Evolutionary conservation across 495 filamentous ascomycete genomes (phyloP).

Genomic region (Penicillium pancosmium): DNA sequence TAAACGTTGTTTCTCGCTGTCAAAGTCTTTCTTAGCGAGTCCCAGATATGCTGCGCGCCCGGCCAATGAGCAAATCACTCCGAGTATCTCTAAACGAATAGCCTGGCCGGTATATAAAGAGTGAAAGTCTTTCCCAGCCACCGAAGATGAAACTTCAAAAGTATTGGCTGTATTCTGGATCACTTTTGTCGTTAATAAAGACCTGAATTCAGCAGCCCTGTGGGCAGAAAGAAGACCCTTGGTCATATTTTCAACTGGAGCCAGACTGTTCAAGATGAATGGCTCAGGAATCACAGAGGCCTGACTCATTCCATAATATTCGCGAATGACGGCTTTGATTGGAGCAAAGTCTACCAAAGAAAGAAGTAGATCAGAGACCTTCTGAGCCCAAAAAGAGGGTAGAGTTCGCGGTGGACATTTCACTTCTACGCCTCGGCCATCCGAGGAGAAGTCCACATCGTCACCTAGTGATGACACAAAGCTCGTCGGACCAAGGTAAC

Average conservation of each 20-base stretch:
- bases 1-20: conserved; percentile 6
- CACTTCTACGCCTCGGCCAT: conserved; percentile 7
- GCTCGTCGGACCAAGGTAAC: conserved; percentile 39
- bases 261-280: conserved; percentile 27
- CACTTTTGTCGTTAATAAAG: conserved; percentile 3
- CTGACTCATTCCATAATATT: conserved; percentile 32
- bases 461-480: conserved; percentile 29
- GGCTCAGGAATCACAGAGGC: conserved; percentile 27
- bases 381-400: conserved; percentile 32
- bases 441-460: conserved; percentile 21
- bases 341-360: conserved; percentile 24
- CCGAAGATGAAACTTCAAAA: conserved; percentile 21
- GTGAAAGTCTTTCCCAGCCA: conserved; percentile 26
- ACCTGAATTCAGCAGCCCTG: neutral
- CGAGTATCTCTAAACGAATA: conserved; percentile 37
- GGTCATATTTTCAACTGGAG: neutral
- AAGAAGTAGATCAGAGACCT: conserved; percentile 23
- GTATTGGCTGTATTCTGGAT: conserved; percentile 31
- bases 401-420: conserved; percentile 14
- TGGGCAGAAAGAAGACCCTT: neutral
- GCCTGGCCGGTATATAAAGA: conserved; percentile 25
- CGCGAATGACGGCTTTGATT: conserved; percentile 25
- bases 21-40: conserved; percentile 21
- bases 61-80: conserved; percentile 30
- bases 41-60: conserved; percentile 31